phyloP scores from a whole-genome alignment of 768 basidiomycete genomes.

The Agaricus blazei region DNA sequence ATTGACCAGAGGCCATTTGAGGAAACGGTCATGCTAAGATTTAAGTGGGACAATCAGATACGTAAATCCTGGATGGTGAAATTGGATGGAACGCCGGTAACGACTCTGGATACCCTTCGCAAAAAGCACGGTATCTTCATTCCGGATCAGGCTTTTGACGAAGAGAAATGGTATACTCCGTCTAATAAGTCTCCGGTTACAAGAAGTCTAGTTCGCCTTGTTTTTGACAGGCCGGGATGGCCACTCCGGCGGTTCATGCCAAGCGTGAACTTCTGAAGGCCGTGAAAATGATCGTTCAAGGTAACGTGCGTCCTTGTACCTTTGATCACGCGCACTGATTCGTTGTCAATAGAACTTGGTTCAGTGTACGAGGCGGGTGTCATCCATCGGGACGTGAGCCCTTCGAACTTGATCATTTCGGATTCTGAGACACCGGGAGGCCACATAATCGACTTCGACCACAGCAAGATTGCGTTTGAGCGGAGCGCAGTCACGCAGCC shows the following conservation, averaged over 20 bases:
- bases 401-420: neutral
- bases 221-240: neutral
- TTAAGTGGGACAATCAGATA: no score
- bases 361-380: neutral
- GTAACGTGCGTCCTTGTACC: neutral
- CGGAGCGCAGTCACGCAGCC: no score
- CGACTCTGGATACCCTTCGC: neutral
- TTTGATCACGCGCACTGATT: neutral
- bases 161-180: neutral
- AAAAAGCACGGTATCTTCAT: neutral
- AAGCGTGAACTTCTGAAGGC: neutral
- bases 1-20: no score
- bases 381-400: neutral
- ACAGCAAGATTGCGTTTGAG: neutral
- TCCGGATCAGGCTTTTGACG: neutral
- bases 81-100: no score
- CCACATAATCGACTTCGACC: constrained; percentile 2
- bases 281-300: neutral
- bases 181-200: neutral
- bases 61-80: no score
- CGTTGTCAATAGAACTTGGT: neutral
- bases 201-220: neutral
- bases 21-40: no score
- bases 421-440: neutral
- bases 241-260: neutral